Evolutionary conservation across 768 basidiomycete species (phyloP), one percentile per base, ranked within the genome.

Genomic region (Terana coerulea): DNA sequence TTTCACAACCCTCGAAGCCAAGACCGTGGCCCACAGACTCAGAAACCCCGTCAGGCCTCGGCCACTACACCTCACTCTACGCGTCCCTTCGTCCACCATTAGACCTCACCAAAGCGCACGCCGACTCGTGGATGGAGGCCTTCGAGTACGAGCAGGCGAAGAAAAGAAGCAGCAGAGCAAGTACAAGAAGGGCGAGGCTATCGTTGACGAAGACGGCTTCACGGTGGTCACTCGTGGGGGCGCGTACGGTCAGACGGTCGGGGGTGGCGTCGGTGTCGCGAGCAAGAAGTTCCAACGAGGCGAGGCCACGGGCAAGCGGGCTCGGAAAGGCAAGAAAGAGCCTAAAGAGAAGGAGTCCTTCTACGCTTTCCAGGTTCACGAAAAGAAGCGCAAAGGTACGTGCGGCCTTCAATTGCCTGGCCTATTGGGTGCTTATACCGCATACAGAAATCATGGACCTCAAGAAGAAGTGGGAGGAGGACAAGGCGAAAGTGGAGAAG

Each of bases 181-280:
- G 63, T 90, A 88, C 62, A 77, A 72, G 58, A 90, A 91, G 64
- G 90, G 91, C 19, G 91, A 92, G 61, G 91, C 88, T 5, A 76
- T 95, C 50, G 88, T 95, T 36, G 94, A 98, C 65, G 92, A 89
- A 53, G 94, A 98, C 55, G 94, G 94, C 2, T 98, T 95, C 66
- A 95, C 92, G 10, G 79, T 98, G 11, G 94, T 98, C 30, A 89
- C 86, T n/a, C 78, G 94, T 31, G 91, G 92, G 4, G 94, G 94
- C 11, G 86, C 87, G 19, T 94, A 94, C 60, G 93, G 94, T 4
- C 76, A 91, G 63, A 90, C 90, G 1, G 72, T 93, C 4, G 93
- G 93, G 25, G 91, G 92, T 12, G 92, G 91, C 0, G 75, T 80
- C 30, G 76, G 73, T 1, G 78, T 86, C 7, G 82, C 81, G 9